Evolutionary conservation across 2,329 filamentous ascomycete genomes (phyloP).

Genomic region (Pseudopithomyces maydicus): DNA sequence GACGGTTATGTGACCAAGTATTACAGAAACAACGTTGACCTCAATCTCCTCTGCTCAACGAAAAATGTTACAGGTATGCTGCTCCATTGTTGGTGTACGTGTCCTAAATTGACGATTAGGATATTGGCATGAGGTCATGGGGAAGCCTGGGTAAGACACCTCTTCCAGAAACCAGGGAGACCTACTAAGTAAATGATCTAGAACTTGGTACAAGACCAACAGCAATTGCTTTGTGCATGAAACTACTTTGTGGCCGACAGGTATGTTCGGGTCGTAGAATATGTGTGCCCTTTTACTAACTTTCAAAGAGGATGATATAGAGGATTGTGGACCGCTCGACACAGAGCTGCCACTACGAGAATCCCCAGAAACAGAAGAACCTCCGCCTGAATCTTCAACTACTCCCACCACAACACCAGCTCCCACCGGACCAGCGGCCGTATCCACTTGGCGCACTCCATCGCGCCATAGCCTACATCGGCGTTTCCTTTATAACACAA

Average conservation of each 20-base stretch:
- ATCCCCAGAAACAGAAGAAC: not conserved
- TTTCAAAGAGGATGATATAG: conserved; percentile 4
- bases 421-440: not conserved
- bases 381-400: not conserved
- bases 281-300: not conserved
- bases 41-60: conserved; percentile 5
- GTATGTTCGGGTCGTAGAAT: not conserved
- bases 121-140: conserved; percentile 2
- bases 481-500: conserved; percentile 12
- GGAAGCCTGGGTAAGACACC: not conserved
- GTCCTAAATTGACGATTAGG: too few relatives aligned
- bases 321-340: conserved; percentile 9
- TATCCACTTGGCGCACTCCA: not conserved
- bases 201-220: conserved; percentile 14
- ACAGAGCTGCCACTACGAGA: not conserved
- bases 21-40: conserved; percentile 11
- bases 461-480: not conserved
- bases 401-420: not conserved
- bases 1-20: not conserved
- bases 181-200: not conserved
- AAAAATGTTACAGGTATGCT: not conserved
- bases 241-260: conserved; percentile 3
- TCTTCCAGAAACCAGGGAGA: not conserved
- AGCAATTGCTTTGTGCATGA: conserved; percentile 13
- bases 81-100: too few relatives aligned